These are phyloP conservation scores for Mallotus nudiflorus DNA, from an alignment of 345 rosid species.

Conservation along the genomic window DNA sequence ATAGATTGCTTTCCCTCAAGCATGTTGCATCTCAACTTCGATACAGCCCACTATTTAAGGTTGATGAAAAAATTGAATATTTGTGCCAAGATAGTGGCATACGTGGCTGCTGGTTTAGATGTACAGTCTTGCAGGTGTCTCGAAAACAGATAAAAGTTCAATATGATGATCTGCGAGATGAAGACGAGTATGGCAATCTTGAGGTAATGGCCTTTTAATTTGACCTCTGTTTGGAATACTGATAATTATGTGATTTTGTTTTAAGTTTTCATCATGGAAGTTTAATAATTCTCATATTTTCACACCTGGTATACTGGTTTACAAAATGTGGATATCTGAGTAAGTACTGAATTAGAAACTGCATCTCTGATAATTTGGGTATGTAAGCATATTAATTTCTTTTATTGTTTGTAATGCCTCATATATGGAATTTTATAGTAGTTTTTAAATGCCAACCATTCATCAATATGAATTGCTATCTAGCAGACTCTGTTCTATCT, in stretches of 20 bases:
- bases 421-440: neutral
- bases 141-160: slow-evolving; percentile 71
- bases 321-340: neutral
- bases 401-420: neutral
- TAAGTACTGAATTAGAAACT: neutral
- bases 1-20: slow-evolving; percentile 52
- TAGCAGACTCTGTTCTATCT: neutral
- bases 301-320: neutral
- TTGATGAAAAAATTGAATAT: slow-evolving; percentile 72
- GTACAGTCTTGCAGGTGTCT: slow-evolving; percentile 67
- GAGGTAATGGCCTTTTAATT: slow-evolving; percentile 50
- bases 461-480: neutral
- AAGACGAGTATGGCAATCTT: slow-evolving; percentile 74
- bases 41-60: slow-evolving; percentile 39
- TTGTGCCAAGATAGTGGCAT: slow-evolving; percentile 97
- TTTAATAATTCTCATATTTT: neutral
- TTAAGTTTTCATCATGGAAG: neutral
- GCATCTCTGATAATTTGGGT: neutral
- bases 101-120: slow-evolving; percentile 97
- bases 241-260: neutral
- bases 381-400: neutral
- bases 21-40: slow-evolving; percentile 46
- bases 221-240: neutral
- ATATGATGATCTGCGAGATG: slow-evolving; percentile 87
- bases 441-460: neutral